phyloP scores from a whole-genome alignment of 2,329 filamentous ascomycete species.

The Erysiphe pulchra region DNA sequence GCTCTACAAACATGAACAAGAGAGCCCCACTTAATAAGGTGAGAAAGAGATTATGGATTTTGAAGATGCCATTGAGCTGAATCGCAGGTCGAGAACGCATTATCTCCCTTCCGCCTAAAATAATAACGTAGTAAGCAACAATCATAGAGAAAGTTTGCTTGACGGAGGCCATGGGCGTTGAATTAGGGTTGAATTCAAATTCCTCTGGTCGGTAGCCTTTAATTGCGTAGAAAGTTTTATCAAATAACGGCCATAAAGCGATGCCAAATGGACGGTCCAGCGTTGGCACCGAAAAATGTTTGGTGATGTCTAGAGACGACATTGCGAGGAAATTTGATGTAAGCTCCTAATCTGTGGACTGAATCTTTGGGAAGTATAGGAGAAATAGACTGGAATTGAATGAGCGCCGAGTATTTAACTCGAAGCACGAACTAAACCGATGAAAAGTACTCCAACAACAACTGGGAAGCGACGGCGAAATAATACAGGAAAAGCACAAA shows the following conservation, averaged over 20 bases:
- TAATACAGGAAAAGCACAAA: neutral
- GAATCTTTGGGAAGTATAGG: neutral
- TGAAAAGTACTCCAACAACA: no score
- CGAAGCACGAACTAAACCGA: no score
- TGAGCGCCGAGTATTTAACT: no score
- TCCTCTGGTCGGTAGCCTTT: constrained; percentile 6
- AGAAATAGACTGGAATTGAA: neutral
- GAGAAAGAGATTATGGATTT: constrained; percentile 9
- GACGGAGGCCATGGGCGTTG: constrained; percentile 9
- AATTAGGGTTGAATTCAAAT: constrained; percentile 6
- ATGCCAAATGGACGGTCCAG: constrained; percentile 1
- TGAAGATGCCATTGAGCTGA: constrained; percentile 9
- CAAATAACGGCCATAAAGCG: constrained; percentile 5
- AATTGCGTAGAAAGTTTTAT: constrained; percentile 5
- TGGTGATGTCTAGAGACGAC: neutral
- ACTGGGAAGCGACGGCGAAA: no score
- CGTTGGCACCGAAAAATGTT: neutral
- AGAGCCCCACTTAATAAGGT: constrained; percentile 7
- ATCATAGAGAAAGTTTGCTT: constrained; percentile 6
- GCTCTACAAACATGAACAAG: constrained; percentile 8
- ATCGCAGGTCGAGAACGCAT: constrained; percentile 7
- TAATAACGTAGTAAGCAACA: constrained; percentile 7
- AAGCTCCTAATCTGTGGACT: neutral
- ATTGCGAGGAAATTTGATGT: neutral
- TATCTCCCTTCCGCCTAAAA: constrained; percentile 9